phyloP scores from a whole-genome alignment of 2,329 filamentous ascomycete species.

The Paecilomyces sp. region DNA sequence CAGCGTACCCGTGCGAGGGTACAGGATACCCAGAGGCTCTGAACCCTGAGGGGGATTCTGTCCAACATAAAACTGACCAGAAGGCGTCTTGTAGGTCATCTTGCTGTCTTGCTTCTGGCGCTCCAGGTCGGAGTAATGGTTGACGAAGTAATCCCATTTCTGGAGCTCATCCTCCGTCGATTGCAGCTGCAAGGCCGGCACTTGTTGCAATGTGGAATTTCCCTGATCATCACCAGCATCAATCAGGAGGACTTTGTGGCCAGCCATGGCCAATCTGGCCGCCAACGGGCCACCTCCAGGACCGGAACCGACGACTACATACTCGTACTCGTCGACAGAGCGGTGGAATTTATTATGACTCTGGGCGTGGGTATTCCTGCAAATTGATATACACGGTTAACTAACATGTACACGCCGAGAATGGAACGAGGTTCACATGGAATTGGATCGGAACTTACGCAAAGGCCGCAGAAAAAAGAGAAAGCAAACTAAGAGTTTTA shows the following conservation, averaged over 20 bases:
- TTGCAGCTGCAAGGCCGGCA: slow-evolving; percentile 48
- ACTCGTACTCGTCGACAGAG: slow-evolving; percentile 23
- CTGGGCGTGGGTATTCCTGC: neutral
- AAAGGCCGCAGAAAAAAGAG: slow-evolving; percentile 7
- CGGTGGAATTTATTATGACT: neutral
- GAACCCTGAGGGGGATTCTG: slow-evolving; percentile 44
- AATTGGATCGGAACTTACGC: slow-evolving; percentile 7
- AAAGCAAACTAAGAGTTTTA: slow-evolving; percentile 6
- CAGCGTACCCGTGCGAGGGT: slow-evolving; percentile 49
- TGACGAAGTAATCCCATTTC: slow-evolving; percentile 59
- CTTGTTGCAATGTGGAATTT: slow-evolving; percentile 43
- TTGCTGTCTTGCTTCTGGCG: slow-evolving; percentile 52
- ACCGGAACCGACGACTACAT: slow-evolving; percentile 33
- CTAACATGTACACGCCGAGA: neutral
- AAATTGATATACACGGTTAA: neutral
- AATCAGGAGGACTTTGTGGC: slow-evolving; percentile 29
- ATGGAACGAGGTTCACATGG: neutral
- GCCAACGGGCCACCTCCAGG: slow-evolving; percentile 30
- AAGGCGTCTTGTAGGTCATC: slow-evolving; percentile 48
- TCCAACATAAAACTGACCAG: slow-evolving; percentile 50
- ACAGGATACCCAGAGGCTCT: slow-evolving; percentile 45
- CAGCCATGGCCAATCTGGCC: slow-evolving; percentile 26
- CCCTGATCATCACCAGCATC: slow-evolving; percentile 47
- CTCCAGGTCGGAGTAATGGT: slow-evolving; percentile 50
- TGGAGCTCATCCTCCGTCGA: slow-evolving; percentile 51